Base-by-base conservation (phyloP, 768 basidiomycete species). In the Podaxis sp. region DNA sequence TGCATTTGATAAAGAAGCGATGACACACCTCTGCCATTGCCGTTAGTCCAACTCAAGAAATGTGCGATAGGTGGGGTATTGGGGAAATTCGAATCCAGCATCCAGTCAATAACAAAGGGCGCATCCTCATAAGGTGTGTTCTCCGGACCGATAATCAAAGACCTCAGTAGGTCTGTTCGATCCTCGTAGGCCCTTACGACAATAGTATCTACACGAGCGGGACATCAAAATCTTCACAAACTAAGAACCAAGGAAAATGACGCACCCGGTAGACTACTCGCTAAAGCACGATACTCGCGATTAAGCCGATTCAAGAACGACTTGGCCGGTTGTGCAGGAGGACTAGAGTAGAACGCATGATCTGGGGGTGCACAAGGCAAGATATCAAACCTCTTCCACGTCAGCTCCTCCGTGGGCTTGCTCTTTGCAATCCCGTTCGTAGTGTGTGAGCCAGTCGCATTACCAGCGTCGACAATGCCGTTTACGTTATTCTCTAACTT, bases 81-180 rank as follows among this genome's bases (percentile, higher is more conserved):
- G 51, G 88, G 94, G 72, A 90, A 97, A 72, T 89, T 88, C 59
- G 86, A 92, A 69, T 92, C 92, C 11, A 94, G 78, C 82, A 88
- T 86, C 92, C 92, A 94, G 75, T 98, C 95, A 61, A 97, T 96
- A 26, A 97, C 88, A 75, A 96, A 96, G 0, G 95, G 96, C 19
- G 93, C 93, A 73, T 96, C 90, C 73, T 93, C 86, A 67, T 96
- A 97, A n/a, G 95, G 95, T 8, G 96, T 97, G 66, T 95, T 95
- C 68, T 90, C 87, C 62, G 95, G 93, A 2, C 95, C 95, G 65
- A 98, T 87, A 64, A 98, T 98, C 54, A 98, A 80, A 70, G 84
- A 91, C 36, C 95, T 86, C 64, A 97, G 74, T 40, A 98, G 82
- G 77, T 98, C 95, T 49, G 86, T 80, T 28, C 95, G 86, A 72